phyloP scores from a whole-genome alignment of 2,329 filamentous ascomycete genomes.

The Phyllosticta ampelicida region DNA sequence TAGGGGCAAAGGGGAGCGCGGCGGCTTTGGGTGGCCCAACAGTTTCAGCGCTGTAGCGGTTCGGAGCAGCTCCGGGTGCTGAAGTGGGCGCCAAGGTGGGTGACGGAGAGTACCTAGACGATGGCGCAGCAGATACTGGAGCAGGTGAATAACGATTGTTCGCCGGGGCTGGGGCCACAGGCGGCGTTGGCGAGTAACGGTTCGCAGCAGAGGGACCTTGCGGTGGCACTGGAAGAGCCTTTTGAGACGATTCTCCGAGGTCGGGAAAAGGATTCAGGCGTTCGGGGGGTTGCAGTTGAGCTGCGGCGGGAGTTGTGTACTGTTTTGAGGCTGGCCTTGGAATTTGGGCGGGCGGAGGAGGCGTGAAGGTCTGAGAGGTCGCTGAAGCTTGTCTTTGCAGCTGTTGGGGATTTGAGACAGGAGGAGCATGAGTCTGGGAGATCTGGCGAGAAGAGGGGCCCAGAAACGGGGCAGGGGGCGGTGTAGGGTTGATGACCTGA shows the following conservation, averaged over 20 bases:
- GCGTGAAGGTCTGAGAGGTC: not conserved
- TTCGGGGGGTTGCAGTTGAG: conserved; percentile 32
- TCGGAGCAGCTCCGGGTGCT: conserved; percentile 23
- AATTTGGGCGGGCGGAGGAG: not conserved
- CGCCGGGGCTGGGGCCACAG: conserved; percentile 22
- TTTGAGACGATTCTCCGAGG: conserved; percentile 26
- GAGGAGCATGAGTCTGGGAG: conserved; percentile 3
- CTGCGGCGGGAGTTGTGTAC: conserved; percentile 11
- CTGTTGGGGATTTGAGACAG: conserved; percentile 13
- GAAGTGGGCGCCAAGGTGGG: conserved; percentile 26
- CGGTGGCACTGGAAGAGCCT: conserved; percentile 26
- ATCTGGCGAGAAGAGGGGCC: not conserved
- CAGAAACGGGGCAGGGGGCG: conserved; percentile 14
- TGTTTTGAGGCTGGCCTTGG: not conserved
- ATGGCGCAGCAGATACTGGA: conserved; percentile 18
- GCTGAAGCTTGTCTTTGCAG: conserved; percentile 7
- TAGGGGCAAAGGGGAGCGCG: conserved; percentile 47
- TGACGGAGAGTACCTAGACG: conserved; percentile 50
- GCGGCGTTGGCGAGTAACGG: conserved; percentile 32
- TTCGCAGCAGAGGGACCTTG: conserved; percentile 21
- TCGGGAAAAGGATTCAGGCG: conserved; percentile 28
- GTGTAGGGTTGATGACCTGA: conserved; percentile 17
- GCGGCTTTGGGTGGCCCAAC: conserved; percentile 24
- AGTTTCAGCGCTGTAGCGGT: conserved; percentile 29
- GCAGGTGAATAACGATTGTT: conserved; percentile 31